Percentiles rank a stretch among this genome's conserved stretches.
Evolutionary conservation across 78 protist species (phyloP).

Genomic region (Protostelium mycophagum): DNA sequence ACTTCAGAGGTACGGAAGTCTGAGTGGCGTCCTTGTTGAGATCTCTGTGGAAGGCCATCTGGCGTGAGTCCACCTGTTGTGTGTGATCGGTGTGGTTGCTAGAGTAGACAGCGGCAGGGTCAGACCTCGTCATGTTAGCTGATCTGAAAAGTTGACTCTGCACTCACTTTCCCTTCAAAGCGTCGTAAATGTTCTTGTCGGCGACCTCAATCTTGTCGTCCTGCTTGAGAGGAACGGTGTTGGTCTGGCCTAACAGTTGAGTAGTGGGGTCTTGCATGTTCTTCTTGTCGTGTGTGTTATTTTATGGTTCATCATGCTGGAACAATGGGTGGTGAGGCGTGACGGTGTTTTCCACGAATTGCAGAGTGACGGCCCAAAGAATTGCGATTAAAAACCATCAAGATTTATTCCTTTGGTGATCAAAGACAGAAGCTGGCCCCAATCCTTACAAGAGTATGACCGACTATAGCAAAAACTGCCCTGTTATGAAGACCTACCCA

Average conservation of each 20-base stretch:
- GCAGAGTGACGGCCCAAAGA: too few relatives aligned
- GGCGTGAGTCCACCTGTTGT: background rate
- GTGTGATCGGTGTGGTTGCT: background rate
- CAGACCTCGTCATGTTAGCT: background rate
- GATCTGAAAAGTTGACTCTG: background rate
- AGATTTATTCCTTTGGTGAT: too few relatives aligned
- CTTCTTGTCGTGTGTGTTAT: background rate
- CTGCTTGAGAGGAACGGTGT: background rate
- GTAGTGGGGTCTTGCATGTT: background rate
- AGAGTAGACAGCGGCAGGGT: background rate
- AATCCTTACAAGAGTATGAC: too few relatives aligned
- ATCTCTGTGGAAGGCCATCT: background rate
- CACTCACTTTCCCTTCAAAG: background rate
- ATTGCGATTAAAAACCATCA: too few relatives aligned
- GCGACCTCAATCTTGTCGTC: background rate
- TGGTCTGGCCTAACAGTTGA: background rate
- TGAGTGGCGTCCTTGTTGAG: background rate
- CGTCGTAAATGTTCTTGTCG: conserved; percentile 1
- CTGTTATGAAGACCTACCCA: too few relatives aligned
- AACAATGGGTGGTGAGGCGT: too few relatives aligned
- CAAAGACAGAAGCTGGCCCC: too few relatives aligned
- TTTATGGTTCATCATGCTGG: too few relatives aligned
- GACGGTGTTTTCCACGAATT: too few relatives aligned
- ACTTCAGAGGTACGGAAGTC: background rate
- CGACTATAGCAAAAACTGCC: too few relatives aligned